Conservation (phyloP, 495 filamentous ascomycete species). For the Penicillium macrosclerotiorum region DNA sequence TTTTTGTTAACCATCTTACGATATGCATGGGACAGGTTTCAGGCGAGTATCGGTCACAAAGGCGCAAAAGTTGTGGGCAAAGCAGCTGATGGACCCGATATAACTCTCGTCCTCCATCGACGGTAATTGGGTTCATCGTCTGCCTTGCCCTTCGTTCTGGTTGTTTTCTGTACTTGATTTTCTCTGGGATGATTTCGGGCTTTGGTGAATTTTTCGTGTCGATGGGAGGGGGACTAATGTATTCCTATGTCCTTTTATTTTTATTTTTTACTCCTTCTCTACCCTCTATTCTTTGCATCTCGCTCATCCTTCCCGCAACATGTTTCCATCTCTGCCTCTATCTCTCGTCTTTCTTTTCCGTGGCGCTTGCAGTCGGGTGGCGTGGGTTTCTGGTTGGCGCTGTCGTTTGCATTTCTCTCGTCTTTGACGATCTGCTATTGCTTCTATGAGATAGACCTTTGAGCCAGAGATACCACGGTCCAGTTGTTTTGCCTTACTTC, state of each 20-base stretch:
- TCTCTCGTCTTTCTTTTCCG: constrained; percentile 15
- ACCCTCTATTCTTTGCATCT: constrained; percentile 29
- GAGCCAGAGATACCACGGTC: constrained; percentile 50
- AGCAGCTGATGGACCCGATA: constrained; percentile 14
- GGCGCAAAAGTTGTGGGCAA: constrained; percentile 41
- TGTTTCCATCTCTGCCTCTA: constrained; percentile 11
- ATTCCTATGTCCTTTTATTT: constrained; percentile 29
- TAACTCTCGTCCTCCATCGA: constrained; percentile 13
- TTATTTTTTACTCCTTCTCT: constrained; percentile 19
- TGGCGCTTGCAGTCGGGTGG: constrained; percentile 30
- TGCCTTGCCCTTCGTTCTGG: constrained; percentile 30
- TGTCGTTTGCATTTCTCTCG: constrained; percentile 38
- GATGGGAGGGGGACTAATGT: constrained; percentile 30
- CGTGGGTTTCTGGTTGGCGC: constrained; percentile 44
- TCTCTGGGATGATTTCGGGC: constrained; percentile 23
- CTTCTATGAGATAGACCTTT: constrained; percentile 47
- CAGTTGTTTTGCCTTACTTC: constrained; percentile 24
- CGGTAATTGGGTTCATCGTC: constrained; percentile 14
- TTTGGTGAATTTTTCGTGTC: constrained; percentile 30
- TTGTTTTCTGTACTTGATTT: constrained; percentile 22
- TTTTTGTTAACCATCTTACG: constrained; percentile 38
- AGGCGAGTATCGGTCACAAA: constrained; percentile 47
- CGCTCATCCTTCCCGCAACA: constrained; percentile 20
- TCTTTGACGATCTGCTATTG: constrained; percentile 29
- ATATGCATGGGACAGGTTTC: constrained; percentile 51